Evolutionary conservation across 164 flowering plant species (phyloP).

Genomic region (Aristolochia californica): DNA sequence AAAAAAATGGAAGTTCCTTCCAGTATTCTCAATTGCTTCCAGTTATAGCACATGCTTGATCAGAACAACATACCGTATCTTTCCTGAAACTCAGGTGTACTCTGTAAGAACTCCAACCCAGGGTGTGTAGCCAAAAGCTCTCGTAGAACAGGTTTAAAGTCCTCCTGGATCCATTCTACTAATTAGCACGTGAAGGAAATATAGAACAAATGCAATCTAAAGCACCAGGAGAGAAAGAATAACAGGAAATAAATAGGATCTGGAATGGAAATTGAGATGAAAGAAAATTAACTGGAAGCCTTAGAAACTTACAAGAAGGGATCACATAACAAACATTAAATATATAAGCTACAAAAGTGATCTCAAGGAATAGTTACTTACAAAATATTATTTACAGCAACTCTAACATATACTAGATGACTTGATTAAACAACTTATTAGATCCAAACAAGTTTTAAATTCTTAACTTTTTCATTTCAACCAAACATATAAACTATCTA

Average conservation of each 20-base stretch:
- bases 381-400: slow-evolving; percentile 1
- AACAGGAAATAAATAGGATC: neutral
- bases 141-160: slow-evolving; percentile 79
- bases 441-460: too few relatives aligned
- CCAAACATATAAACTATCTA: too few relatives aligned
- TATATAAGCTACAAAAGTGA: neutral
- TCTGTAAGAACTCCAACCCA: slow-evolving; percentile 85
- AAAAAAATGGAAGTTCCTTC: neutral
- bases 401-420: neutral
- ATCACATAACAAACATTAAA: too few relatives aligned
- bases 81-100: slow-evolving; percentile 93
- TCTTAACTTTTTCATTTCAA: too few relatives aligned
- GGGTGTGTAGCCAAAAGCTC: slow-evolving; percentile 96
- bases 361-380: too few relatives aligned
- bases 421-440: too few relatives aligned
- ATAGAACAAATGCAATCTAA: too few relatives aligned
- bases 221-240: neutral
- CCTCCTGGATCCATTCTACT: slow-evolving; percentile 39
- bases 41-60: neutral
- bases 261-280: neutral
- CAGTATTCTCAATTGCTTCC: too few relatives aligned
- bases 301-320: too few relatives aligned
- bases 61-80: slow-evolving; percentile 65
- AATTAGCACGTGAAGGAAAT: neutral
- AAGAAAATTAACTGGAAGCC: neutral